Evolutionary conservation across 2,329 filamentous ascomycete species (phyloP), one percentile per base, ranked within the genome.

Genomic region (Diatrype stigma): DNA sequence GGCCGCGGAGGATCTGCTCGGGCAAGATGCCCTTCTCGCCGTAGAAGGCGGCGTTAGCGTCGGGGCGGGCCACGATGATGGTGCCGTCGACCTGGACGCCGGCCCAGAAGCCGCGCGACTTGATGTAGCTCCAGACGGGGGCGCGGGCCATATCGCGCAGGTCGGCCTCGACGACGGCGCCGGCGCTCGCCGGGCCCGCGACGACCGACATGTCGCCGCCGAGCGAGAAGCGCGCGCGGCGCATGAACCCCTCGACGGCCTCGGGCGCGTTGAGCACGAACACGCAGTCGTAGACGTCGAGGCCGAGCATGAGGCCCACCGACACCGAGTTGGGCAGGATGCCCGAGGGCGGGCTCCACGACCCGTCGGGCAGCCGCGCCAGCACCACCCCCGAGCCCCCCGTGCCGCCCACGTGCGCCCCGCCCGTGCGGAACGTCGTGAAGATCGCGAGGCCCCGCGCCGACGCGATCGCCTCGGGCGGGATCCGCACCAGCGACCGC

Each of bases 201-300:
- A 85, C 84, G 5, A 89, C 87, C 54, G 87, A 87, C 32, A 95
- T 73, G 63, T 94, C 89, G 34, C 86, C 86, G 3, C 90, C 90
- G 1, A 96, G 71, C 1, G 87, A 92, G 57, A 89, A 84, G 14
- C 90, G 81, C 1, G 89, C 77, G 51, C 10, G 5, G 26, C 82
- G 83, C 53, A 86, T 87, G 67, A 95, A 95, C 0, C 88, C 86
- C 16, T 87, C 81, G 40, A 95, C 74, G 0, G 90, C 90, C 58
- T 88, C 80, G 38, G 81, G 77, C 4, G 81, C 88, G 71, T 95
- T 95, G 68, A 96, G 91, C 35, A 95, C 87, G 22, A 91, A 83
- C 2, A 96, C 89, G 60, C 89, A 94, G 67, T 95, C 90, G 72
- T 94, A 95, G 28, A 95, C 90, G 67, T 95, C 90, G 12, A 93